Base-by-base conservation (phyloP, 2,329 filamentous ascomycete species). In the Knoxdaviesia capensis region DNA sequence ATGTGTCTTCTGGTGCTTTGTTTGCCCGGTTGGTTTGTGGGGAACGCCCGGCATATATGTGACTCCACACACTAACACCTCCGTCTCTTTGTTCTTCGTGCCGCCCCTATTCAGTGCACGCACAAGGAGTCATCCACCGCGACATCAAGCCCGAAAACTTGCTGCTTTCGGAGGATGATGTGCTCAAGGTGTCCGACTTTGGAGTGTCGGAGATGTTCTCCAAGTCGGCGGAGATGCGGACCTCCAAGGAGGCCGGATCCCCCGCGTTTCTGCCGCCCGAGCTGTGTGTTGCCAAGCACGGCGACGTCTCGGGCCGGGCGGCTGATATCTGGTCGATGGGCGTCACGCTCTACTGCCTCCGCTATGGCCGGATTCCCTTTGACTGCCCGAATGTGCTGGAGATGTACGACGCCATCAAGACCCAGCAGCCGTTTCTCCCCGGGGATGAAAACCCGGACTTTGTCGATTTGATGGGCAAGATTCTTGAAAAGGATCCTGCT, bases 291-390 rank as follows among this genome's bases (percentile, higher is more conserved):
- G 74, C 77, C 6, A 86, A 74, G 51, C 88, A 94, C 54, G 84
- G 83, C 1, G 78, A 87, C 49, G 79, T 96, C 1, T 88, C 83
- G 3, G 90, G 90, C 7, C 81, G 75, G 51, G 86, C 88, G 4
- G 85, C 85, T 4, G 90, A 98, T 58, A 86, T 98, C 42, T 98
- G 90, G 90, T 93, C 88, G 4, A 96, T 96, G 88, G 90, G 90
- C 6, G 79, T 94, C 6, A 93, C 87, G 2, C 65, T 98, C 3
- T 96, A 88, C 56, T 98, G 90, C 56, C 68, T 98, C 35, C 77
- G 81, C 46, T 96, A 93, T 52, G 90, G 90, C 32, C 69, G 65
- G 40, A 79, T 98, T 46, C 90, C 90, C 0, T 98, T 96, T 53
- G 80, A 87, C 52, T 73, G 79, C 43, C 65, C 72, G 5, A 77